Evolutionary conservation across 2,329 filamentous ascomycete species (phyloP), one percentile per base, ranked within the genome.

Genomic region (Ophiocordyceps camponoti-leonardi): DNA sequence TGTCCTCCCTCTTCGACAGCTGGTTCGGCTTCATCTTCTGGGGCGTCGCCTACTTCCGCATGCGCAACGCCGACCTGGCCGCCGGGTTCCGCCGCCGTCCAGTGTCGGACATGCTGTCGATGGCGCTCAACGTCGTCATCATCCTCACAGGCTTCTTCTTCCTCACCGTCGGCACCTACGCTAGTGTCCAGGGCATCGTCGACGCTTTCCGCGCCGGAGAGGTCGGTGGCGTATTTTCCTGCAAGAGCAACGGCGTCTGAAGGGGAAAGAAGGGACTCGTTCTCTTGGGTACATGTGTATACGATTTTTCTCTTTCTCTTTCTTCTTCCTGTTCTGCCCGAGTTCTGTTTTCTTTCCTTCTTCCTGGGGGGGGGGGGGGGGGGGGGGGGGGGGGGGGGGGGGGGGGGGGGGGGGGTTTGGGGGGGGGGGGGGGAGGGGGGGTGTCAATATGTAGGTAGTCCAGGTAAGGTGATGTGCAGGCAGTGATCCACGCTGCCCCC

Each of bases 21-120:
- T 90, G 87, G 71, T 90, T 90, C 55, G 88, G 88, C 22, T 95
- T 94, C 69, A 94, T 94, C 57, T 95, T 94, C 69, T 95, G 84
- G 84, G 84, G 82, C 13, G 73, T 86, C 1, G 84, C 83, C 1
- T 90, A 86, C 57, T 74, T 87, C 56, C 75, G 82, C 46, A 85
- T 90, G 82, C 72, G 83, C 43, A 66, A 66, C 19, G 81, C 74
- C 1, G 81, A 85, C 7, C 57, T 70, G 2, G 63, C 67, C 1
- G 69, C 74, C 30, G 69, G 73, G 44, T 71, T 67, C 50, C 65
- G 64, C 1, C 67, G 73, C 31, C 76, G 73, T 43, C 54, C 49
- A 7, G 23, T 79, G 31, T 63, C 70, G 1, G 73, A 73, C 33
- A 63, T 64, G 48, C 55, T 74, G 8, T 73, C 75, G 41, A 70